Base-by-base conservation (phyloP, 2,329 filamentous ascomycete genomes). In the Fusarium sp. region DNA sequence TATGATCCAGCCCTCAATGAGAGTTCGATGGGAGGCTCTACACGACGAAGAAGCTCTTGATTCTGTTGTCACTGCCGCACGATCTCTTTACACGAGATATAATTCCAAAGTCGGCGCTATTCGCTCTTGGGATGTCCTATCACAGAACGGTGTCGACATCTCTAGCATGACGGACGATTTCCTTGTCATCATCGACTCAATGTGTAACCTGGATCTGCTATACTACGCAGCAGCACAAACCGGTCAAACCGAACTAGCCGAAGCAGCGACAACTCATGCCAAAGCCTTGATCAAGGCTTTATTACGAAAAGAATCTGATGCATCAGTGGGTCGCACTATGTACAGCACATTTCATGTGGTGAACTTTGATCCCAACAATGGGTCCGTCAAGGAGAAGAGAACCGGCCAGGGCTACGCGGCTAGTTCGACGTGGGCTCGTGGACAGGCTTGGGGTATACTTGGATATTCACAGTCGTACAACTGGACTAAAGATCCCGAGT, bases 391-490 rank as follows among this genome's bases (percentile, higher is more conserved):
- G 64, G 77, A 80, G 20, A 79, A 79, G 31, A 78, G 82, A 53
- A 87, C 85, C 0, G 84, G 82, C 0, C 85, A 87, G 60, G 85
- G 85, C 0, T 83, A 82, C 65, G 66, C 74, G 1, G 81, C 82
- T 34, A 72, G 77, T 18, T 86, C 84, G 0, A 86, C 83, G 0
- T 87, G 85, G 85, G 79, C 81, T 6, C 80, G 85, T 14, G 85
- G 85, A 3, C 85, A 87, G 56, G 84, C 84, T 1, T 87, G 85
- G 85, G 81, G 78, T 1, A 82, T 86, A 17, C 75, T 85, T 17
- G 85, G 85, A 0, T 87, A 85, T 50, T 79, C 84, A 0, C 84
- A 86, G 63, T 82, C 83, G 0, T 86, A 84, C 56, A 72, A 74
- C 33, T 86, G 84, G 83, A 86, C 85, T 0, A 80, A 80, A 13